A percentile compares a stretch with the other conserved stretches of the same genome.
These are phyloP conservation scores for Kalanchoe fedtschenkoi DNA, from an alignment of 164 flowering plant species.

Conservation along the genomic window DNA sequence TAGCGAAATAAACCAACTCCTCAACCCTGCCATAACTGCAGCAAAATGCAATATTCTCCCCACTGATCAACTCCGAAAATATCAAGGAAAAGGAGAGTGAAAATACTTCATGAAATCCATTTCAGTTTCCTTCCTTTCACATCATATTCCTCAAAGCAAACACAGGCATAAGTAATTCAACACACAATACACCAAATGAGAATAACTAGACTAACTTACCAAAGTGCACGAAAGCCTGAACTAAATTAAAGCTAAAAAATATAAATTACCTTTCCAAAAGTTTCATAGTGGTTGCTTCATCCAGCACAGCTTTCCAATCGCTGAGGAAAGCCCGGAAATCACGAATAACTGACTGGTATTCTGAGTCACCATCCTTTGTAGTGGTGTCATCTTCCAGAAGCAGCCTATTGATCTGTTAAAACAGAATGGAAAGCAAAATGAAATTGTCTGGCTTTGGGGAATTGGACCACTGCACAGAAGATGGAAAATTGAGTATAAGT, in stretches of 20 bases:
- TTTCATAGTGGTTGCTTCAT: conserved; percentile 93
- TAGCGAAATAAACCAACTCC: conserved; percentile 91
- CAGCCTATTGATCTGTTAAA: conserved; percentile 66
- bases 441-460: neutral
- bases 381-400: conserved; percentile 83
- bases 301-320: conserved; percentile 91
- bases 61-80: neutral
- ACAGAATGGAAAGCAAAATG: neutral
- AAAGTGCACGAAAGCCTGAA: neutral
- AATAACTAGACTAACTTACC: neutral
- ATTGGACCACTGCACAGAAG: neutral
- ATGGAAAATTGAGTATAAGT: neutral
- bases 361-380: conserved; percentile 44
- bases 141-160: no score
- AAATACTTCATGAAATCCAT: no score
- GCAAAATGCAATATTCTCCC: neutral
- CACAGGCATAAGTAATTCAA: neutral
- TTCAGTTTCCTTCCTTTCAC: no score
- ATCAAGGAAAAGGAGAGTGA: neutral
- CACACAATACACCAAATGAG: neutral
- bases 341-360: conserved; percentile 59
- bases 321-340: conserved; percentile 96
- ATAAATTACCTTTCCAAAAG: conserved; percentile 70
- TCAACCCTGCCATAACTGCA: conserved; percentile 97
- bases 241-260: neutral